Base-by-base conservation (phyloP, 306 rosid genomes). In the Cucumis cinereus region DNA sequence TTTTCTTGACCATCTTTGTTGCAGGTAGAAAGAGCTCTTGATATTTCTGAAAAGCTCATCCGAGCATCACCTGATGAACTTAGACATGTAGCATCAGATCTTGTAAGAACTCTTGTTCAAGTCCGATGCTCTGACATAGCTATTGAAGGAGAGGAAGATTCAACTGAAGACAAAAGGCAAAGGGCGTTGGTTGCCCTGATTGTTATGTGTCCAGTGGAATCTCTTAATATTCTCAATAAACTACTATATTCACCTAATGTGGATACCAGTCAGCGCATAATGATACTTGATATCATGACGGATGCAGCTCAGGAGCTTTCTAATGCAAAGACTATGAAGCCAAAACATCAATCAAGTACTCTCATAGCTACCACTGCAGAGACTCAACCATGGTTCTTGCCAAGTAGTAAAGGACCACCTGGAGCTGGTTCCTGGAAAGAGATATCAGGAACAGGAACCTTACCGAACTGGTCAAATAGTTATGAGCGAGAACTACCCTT, bases 41-140 rank as follows among this genome's bases (percentile, higher is more conserved):
- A 89, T 82, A 89, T 90, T 71, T 89, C 91, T 61, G 98, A 94
- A 81, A 89, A 86, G 66, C 93, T 94, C 76, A 81, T 94, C 72
- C 88, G 96, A 83, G 93, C 96, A 45, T 90, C 97, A 35, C 98
- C 98, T 1, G 98, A 94, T 58, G 98, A 94, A 84, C 96, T 94
- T 53, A 87, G 85, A 83, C 91, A 89, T 17, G 73, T 90, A 41
- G 96, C 95, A 49, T 77, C 85, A 62, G 97, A 91, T 87, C 91
- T 94, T 14, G 81, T 85, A 52, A 86, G 96, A 86, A 87, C 90
- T 80, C 94, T 94, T 52, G 84, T 89, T 79, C 94, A 91, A 87
- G 92, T 94, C 76, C 97, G 92, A 75, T 94, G 98, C 86, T 89
- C 95, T 75, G 96, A 94, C 73, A 81, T 90, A 77, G 90, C 98